A percentile compares a stretch with the other conserved stretches of the same genome.
phyloP scores from a whole-genome alignment of 2,329 filamentous ascomycete genomes.

The Alternaria gaisen region DNA sequence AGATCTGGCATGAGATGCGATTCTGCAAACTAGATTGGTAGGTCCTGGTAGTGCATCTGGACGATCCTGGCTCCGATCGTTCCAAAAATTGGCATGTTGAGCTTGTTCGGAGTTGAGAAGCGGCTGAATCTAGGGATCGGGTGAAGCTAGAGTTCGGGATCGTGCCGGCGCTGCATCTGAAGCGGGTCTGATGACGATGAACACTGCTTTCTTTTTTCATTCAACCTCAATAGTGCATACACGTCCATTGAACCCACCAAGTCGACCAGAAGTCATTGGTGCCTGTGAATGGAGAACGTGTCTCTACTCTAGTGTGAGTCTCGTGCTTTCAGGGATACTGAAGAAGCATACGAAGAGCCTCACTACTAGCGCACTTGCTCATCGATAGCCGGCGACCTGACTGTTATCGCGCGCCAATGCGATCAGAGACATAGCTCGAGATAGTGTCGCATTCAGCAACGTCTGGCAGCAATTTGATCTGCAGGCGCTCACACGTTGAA shows the following conservation, averaged over 20 bases:
- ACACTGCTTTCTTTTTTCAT: background rate
- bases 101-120: background rate
- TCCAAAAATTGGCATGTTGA: background rate
- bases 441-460: background rate
- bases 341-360: background rate
- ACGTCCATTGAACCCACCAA: background rate
- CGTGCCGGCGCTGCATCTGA: background rate
- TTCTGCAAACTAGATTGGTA: background rate
- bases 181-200: conserved; percentile 5
- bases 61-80: background rate
- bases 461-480: background rate
- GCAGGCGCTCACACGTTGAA: background rate
- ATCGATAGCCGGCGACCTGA: too few relatives aligned
- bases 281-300: background rate
- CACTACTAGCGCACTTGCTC: background rate
- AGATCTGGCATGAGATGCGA: background rate
- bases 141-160: conserved; percentile 3
- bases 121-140: background rate
- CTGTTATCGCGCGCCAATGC: background rate
- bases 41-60: background rate
- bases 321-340: background rate
- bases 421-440: background rate
- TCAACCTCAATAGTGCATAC: background rate
- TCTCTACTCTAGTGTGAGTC: background rate
- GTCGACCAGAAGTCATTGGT: background rate